These are phyloP conservation scores for Fusarium sp. DNA, from an alignment of 2,329 filamentous ascomycete genomes.

Conservation along the genomic window DNA sequence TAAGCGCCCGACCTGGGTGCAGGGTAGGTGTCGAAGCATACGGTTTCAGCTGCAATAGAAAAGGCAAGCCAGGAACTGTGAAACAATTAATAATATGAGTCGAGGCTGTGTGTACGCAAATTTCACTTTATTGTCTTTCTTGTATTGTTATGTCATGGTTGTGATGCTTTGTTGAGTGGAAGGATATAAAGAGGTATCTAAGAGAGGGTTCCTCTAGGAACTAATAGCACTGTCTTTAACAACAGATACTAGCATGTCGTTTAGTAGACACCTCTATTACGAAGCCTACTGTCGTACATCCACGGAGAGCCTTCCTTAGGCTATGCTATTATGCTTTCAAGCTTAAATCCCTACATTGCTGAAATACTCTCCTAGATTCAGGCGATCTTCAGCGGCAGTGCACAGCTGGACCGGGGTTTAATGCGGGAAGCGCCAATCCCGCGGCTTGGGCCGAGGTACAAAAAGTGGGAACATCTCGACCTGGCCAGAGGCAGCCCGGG, in stretches of 20 bases:
- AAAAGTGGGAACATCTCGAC: slow-evolving; percentile 2
- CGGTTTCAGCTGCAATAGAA: slow-evolving; percentile 18
- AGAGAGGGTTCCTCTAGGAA: slow-evolving; percentile 2
- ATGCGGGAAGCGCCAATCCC: slow-evolving; percentile 31
- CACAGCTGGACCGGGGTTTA: slow-evolving; percentile 25
- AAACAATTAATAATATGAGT: slow-evolving; percentile 6
- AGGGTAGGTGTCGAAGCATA: slow-evolving; percentile 2
- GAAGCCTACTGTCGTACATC: neutral
- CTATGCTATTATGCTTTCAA: slow-evolving; percentile 26
- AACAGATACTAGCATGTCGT: neutral
- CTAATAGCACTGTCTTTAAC: neutral
- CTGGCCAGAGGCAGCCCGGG: slow-evolving; percentile 40
- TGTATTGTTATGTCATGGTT: neutral
- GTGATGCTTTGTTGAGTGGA: slow-evolving; percentile 6
- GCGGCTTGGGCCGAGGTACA: slow-evolving; percentile 36
- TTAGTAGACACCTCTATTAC: neutral
- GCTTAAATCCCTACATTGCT: slow-evolving; percentile 37
- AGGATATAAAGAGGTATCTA: slow-evolving; percentile 35
- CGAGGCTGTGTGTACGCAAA: neutral
- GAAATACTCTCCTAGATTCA: slow-evolving; percentile 37
- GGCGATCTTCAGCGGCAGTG: slow-evolving; percentile 37
- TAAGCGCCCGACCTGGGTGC: slow-evolving; percentile 31
- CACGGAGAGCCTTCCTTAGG: slow-evolving; percentile 3
- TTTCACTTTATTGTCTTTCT: neutral
- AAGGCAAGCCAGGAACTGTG: neutral